Conservation (phyloP, 2,329 filamentous ascomycete genomes). For the Neofusicoccum cordaticola region DNA sequence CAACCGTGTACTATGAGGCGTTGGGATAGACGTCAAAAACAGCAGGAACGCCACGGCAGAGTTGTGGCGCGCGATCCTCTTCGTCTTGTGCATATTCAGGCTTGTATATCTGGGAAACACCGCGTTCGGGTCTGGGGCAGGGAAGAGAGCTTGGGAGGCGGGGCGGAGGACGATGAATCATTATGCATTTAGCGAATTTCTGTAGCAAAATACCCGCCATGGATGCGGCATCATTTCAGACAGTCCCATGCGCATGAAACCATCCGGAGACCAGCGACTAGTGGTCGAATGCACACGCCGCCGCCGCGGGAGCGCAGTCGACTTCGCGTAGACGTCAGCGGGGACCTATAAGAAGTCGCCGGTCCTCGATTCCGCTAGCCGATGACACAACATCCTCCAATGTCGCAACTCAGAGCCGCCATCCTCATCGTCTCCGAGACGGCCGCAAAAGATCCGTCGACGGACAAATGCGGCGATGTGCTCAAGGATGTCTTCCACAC, state of each 20-base stretch:
- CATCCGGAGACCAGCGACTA: too few species aligned
- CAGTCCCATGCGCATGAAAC: neutral
- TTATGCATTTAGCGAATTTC: conserved; percentile 11
- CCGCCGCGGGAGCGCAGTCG: neutral
- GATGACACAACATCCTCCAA: conserved; percentile 10
- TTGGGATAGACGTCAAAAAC: conserved; percentile 12
- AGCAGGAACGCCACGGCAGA: neutral
- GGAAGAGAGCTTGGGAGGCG: neutral
- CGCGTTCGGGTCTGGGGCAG: neutral
- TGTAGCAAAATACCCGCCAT: conserved; percentile 11
- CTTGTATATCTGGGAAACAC: conserved; percentile 6
- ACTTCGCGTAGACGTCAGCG: conserved; percentile 1
- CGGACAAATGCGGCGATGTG: conserved; percentile 68
- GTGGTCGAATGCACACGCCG: neutral
- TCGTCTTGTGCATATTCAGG: conserved; percentile 12
- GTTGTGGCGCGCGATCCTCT: neutral
- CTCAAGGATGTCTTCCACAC: conserved; percentile 67
- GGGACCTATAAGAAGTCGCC: neutral
- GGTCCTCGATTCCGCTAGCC: neutral
- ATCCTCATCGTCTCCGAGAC: conserved; percentile 91
- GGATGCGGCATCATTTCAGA: conserved; percentile 7
- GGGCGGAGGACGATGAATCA: neutral
- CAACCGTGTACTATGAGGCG: conserved; percentile 13
- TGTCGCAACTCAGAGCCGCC: conserved; percentile 60
- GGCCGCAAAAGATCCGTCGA: conserved; percentile 72